Base-by-base conservation (phyloP, 164 flowering plant genomes). In the Piper longum region DNA sequence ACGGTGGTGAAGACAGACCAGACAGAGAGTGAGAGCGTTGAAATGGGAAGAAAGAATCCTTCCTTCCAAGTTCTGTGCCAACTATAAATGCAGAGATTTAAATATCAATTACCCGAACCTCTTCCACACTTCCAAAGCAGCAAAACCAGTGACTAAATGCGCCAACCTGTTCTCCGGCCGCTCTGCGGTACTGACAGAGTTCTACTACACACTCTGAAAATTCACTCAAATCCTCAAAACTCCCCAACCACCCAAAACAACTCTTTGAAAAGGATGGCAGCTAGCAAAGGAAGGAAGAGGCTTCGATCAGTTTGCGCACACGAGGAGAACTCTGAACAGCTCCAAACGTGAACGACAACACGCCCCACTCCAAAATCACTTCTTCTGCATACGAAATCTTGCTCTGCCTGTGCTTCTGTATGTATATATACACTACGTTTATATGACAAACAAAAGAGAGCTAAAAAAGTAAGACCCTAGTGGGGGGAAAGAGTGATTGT, bases 51-150 rank as follows among this genome's bases (percentile, higher is more conserved):
- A n/a, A n/a, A n/a, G n/a, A n/a, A n/a, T n/a, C 69, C 74, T 72
- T 63, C 56, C 60, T 55, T 55, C 17, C 18, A 55, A 55, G 17
- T 67, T 62, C 16, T 62, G 18, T 43, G 48, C 62, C 76, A 17
- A 57, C 59, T 74, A 78, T 67, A 74, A 74, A 17, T 74, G 75
- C 63, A 41, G 66, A 64, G 61, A 66, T 67, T n/a, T n/a, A n/a
- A n/a, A n/a, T n/a, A n/a, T n/a, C n/a, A 69, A 76, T 69, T 63
- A 73, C n/a, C 71, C 61, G 39, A 60, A 58, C 60, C 64, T 59
- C 60, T 55, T n/a, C n/a, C n/a, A n/a, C 66, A 36, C 16, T 54
- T 40, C 60, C 19, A 56, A 41, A 5, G 52, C n/a, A n/a, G n/a
- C 72, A n/a, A 44, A 54, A 68, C 59, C 48, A 54, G 26, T 43